Percentiles rank a stretch among this genome's conserved stretches.
phyloP scores from a whole-genome alignment of 306 rosid genomes.

The Cicer pinnatifidum region DNA sequence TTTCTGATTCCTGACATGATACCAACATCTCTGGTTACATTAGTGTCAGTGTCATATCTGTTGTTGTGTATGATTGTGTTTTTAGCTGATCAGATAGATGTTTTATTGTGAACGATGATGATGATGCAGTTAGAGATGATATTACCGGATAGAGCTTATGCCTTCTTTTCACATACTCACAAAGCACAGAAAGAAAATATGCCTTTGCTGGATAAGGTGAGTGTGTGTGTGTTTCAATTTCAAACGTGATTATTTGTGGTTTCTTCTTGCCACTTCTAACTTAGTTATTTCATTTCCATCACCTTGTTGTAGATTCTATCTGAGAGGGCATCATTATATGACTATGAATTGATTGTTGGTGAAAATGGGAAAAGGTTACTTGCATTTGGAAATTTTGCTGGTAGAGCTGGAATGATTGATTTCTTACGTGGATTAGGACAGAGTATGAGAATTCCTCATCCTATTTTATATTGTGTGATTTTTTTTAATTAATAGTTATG shows the following conservation, averaged over 20 bases:
- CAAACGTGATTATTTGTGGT: background rate
- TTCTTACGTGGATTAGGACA: constrained; percentile 80
- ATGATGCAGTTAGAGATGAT: constrained; percentile 74
- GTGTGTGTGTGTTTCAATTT: constrained; percentile 14
- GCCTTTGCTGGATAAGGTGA: constrained; percentile 85
- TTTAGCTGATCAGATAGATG: background rate
- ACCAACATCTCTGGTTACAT: too few relatives aligned
- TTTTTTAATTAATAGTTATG: background rate
- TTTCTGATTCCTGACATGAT: too few relatives aligned
- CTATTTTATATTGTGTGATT: constrained; percentile 28
- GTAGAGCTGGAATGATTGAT: constrained; percentile 92
- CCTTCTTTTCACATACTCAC: constrained; percentile 93
- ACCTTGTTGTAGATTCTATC: constrained; percentile 60
- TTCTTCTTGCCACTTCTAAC: constrained; percentile 31
- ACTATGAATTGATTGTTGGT: constrained; percentile 90
- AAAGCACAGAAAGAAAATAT: constrained; percentile 94
- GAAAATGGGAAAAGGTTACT: constrained; percentile 75
- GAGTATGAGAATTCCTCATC: constrained; percentile 54
- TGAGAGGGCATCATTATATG: constrained; percentile 77
- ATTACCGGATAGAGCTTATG: constrained; percentile 89
- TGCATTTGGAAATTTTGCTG: constrained; percentile 93
- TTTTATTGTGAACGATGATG: constrained; percentile 20
- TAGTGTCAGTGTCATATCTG: too few relatives aligned
- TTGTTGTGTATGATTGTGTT: background rate
- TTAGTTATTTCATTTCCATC: background rate